Percentiles rank a stretch among this genome's conserved stretches.
These are phyloP conservation scores for Leptographium galeiforme DNA, from an alignment of 2,329 filamentous ascomycete species.

Conservation along the genomic window DNA sequence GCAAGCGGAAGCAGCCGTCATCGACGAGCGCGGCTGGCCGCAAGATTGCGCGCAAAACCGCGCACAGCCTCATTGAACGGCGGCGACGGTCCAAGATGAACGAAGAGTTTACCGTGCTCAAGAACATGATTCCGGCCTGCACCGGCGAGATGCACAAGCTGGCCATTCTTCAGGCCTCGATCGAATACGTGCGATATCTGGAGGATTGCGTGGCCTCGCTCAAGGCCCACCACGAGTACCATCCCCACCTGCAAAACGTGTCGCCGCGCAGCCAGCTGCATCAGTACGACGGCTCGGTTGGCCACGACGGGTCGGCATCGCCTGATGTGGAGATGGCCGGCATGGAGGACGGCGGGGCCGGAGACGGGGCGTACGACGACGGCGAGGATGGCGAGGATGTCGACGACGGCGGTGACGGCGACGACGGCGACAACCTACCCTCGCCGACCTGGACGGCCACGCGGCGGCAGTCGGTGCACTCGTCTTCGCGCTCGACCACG, in stretches of 20 bases:
- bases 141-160: conserved; percentile 98
- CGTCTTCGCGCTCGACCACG: not conserved
- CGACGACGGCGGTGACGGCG: not conserved
- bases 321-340: conserved; percentile 49
- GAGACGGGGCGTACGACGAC: not conserved
- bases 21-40: conserved; percentile 74
- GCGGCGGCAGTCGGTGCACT: not conserved
- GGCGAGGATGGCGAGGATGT: not conserved
- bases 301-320: conserved; percentile 21
- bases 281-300: conserved; percentile 13
- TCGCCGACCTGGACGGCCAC: not conserved
- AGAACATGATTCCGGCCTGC: conserved; percentile 91
- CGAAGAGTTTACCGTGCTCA: conserved; percentile 87
- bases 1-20: conserved; percentile 66
- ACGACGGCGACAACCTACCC: not conserved
- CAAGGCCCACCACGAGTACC: conserved; percentile 42
- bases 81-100: conserved; percentile 94
- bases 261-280: not conserved
- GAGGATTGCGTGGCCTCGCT: conserved; percentile 76
- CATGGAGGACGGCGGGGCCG: not conserved
- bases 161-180: conserved; percentile 90
- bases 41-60: conserved; percentile 91
- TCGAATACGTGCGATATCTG: conserved; percentile 90
- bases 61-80: conserved; percentile 88
- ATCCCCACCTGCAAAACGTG: conserved; percentile 6